Evolutionary conservation across 352 stramenopile genomes (phyloP), one percentile per base, ranked within the genome.

Genomic region (Pythium phragmitis): DNA sequence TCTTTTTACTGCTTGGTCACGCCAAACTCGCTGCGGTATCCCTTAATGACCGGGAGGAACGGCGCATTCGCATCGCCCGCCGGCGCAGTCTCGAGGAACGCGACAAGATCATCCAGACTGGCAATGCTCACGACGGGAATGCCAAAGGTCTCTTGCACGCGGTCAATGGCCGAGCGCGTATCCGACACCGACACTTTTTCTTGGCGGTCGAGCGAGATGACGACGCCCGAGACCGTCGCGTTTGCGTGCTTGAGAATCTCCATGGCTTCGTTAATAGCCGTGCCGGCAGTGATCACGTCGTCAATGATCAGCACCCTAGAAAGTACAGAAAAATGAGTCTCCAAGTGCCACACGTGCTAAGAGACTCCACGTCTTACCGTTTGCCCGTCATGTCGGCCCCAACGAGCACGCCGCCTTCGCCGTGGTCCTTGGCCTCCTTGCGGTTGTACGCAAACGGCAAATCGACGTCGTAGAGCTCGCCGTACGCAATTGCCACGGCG

Each of bases 361-460:
- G 13, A 9, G 13, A 21, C 39, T 4, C 17, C 13, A 46, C 14
- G 4, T 28, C 76, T 47, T 69, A 92, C 84, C 92, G 88, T 79
- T 99, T 99, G 53, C 86, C 88, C 17, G 90, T 87, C 80, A 99
- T 96, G 51, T 93, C 84, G 21, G 95, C 92, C 46, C 97, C 97
- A 1, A 99, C 97, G 23, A 99, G 85, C 37, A 91, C 86, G 23
- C 97, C 97, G 34, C 97, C 97, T 76, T 99, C 98, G 46, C 98
- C 98, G 77, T 99, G 98, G 74, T 99, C 96, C 80, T 99, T 99
- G 9, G 92, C 91, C 79, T 99, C 98, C 77, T 99, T 99, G 57
- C 98, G 96, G 79, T 99, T 99, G 82, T 99, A 99, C 2, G 96
- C 89, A 74, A 99, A 99, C 9, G 95, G 93, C 23, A 98, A 67